phyloP scores from a whole-genome alignment of 257 asterid species.

The Rhazya stricta region DNA sequence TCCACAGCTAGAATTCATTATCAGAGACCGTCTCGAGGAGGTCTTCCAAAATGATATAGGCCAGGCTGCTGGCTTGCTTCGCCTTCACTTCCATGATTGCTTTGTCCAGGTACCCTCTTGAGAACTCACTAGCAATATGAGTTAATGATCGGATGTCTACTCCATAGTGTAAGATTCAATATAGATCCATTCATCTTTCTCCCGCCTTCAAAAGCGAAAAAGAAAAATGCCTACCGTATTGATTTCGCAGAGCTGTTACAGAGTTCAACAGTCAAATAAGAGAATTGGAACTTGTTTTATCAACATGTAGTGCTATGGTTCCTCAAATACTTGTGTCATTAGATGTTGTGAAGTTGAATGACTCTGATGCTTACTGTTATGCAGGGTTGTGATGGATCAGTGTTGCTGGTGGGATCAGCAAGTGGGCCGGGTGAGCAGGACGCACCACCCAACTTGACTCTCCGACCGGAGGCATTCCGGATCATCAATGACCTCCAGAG shows the following conservation, averaged over 20 bases:
- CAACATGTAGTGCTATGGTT: no score
- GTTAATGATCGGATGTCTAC: no score
- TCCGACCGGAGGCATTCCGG: conserved; percentile 19
- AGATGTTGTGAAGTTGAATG: no score
- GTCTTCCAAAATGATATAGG: conserved; percentile 27
- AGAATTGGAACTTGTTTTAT: no score
- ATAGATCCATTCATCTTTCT: no score
- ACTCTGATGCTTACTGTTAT: not conserved
- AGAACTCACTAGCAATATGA: no score
- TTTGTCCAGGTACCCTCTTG: conserved; percentile 26
- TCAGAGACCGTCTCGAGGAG: conserved; percentile 14
- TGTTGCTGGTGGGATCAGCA: conserved; percentile 27
- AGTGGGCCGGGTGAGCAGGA: conserved; percentile 32
- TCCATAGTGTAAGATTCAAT: no score
- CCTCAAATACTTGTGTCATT: no score
- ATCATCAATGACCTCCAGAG: conserved; percentile 25
- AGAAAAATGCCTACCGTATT: no score
- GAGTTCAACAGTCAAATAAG: no score
- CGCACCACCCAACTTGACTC: conserved; percentile 30
- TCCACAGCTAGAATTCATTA: conserved; percentile 23
- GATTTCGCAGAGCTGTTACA: no score
- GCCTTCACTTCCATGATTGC: conserved; percentile 35
- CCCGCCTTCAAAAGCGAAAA: no score
- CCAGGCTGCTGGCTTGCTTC: conserved; percentile 37
- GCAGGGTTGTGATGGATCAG: conserved; percentile 34